These are phyloP conservation scores for Aspergillus intermedius DNA, from an alignment of 2,329 filamentous ascomycete species.

Conservation along the genomic window DNA sequence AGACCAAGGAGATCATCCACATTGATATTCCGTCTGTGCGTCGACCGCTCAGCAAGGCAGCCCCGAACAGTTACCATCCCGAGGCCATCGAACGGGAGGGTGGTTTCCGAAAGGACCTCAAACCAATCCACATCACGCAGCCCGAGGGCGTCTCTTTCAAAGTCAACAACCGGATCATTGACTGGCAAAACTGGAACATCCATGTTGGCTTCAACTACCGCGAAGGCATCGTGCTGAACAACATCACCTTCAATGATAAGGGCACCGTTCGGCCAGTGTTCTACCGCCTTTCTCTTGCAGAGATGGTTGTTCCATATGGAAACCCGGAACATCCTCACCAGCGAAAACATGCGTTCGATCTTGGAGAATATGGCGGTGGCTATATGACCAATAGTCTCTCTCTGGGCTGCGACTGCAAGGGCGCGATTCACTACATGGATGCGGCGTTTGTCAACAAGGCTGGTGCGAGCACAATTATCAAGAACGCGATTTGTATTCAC, in stretches of 20 bases:
- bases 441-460: constrained; percentile 73
- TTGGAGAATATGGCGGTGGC: constrained; percentile 43
- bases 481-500: constrained; percentile 93
- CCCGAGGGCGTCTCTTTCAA: constrained; percentile 84
- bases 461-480: constrained; percentile 71
- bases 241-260: constrained; percentile 85
- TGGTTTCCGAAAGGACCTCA: constrained; percentile 71
- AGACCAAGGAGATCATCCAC: constrained; percentile 69
- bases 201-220: constrained; percentile 94
- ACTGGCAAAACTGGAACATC: constrained; percentile 91
- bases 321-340: constrained; percentile 46
- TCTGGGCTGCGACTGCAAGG: constrained; percentile 40
- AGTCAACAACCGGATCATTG: constrained; percentile 64
- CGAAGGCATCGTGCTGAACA: constrained; percentile 83
- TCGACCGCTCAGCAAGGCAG: constrained; percentile 64
- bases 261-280: constrained; percentile 71
- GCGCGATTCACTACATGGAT: constrained; percentile 85
- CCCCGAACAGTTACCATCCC: constrained; percentile 73
- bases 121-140: constrained; percentile 81
- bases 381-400: constrained; percentile 45
- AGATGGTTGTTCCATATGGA: constrained; percentile 58
- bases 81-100: constrained; percentile 64
- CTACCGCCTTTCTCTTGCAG: constrained; percentile 79
- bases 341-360: constrained; percentile 43
- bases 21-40: constrained; percentile 78